Conservation (phyloP, 2,329 filamentous ascomycete species). For the Ascochyta lentis region DNA sequence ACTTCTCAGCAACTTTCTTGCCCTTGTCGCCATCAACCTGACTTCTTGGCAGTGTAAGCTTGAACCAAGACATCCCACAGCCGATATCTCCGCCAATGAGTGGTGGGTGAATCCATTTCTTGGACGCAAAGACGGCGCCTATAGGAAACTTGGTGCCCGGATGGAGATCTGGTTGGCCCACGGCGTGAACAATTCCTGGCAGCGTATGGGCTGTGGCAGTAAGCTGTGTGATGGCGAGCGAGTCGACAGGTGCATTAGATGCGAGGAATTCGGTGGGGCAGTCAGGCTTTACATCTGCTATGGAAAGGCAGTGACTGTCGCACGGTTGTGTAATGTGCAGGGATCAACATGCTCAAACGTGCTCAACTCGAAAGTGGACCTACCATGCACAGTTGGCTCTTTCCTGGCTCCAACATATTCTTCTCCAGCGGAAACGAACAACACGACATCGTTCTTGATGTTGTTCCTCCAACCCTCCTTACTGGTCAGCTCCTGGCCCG, state of each 20-base stretch:
- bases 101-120: slow-evolving; percentile 47
- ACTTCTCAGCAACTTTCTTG: slow-evolving; percentile 44
- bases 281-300: slow-evolving; percentile 25
- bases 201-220: slow-evolving; percentile 40
- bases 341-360: slow-evolving; percentile 31
- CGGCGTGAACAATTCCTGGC: slow-evolving; percentile 44
- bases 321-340: slow-evolving; percentile 8
- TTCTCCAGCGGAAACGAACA: slow-evolving; percentile 43
- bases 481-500: slow-evolving; percentile 36
- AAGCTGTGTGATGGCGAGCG: slow-evolving; percentile 41
- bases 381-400: slow-evolving; percentile 24
- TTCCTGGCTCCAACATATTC: slow-evolving; percentile 41
- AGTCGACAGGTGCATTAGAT: slow-evolving; percentile 36
- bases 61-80: slow-evolving; percentile 51
- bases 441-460: slow-evolving; percentile 33
- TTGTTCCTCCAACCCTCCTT: slow-evolving; percentile 37
- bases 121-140: slow-evolving; percentile 45
- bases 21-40: slow-evolving; percentile 46
- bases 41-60: slow-evolving; percentile 36
- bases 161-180: slow-evolving; percentile 48
- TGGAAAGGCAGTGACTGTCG: background rate
- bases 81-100: slow-evolving; percentile 51
- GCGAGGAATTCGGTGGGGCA: slow-evolving; percentile 36
- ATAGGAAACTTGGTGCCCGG: slow-evolving; percentile 49
- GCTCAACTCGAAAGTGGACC: slow-evolving; percentile 25